These are phyloP conservation scores for Crithidia expoeki DNA, from an alignment of 208 protist species.

Conservation along the genomic window DNA sequence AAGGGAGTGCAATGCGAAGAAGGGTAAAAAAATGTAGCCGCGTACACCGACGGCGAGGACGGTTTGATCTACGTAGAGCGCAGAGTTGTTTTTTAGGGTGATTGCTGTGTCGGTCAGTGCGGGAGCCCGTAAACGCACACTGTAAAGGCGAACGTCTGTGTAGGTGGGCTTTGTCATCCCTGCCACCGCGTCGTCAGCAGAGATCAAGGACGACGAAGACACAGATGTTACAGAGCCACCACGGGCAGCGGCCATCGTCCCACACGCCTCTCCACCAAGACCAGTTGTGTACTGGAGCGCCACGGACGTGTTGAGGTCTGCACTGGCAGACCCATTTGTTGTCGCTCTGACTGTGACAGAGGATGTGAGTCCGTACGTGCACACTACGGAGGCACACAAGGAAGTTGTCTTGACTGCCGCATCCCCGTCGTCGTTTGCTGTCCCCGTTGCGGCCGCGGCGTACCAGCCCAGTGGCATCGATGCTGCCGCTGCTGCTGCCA, in stretches of 20 bases:
- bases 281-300: slow-evolving; percentile 26
- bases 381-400: slow-evolving; percentile 4
- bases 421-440: neutral
- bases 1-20: slow-evolving; percentile 19
- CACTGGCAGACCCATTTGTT: no score
- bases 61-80: slow-evolving; percentile 26
- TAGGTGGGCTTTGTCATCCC: slow-evolving; percentile 17
- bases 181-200: neutral
- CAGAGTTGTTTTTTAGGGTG: slow-evolving; percentile 18
- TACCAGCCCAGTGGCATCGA: slow-evolving; percentile 27
- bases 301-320: slow-evolving; percentile 4
- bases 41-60: slow-evolving; percentile 24
- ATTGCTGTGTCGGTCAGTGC: slow-evolving; percentile 1
- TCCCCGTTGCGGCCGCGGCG: neutral
- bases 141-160: slow-evolving; percentile 11
- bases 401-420: neutral
- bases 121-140: slow-evolving; percentile 8
- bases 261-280: slow-evolving; percentile 23
- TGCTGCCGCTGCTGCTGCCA: neutral
- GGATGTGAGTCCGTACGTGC: slow-evolving; percentile 24
- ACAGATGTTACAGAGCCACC: neutral
- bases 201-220: neutral
- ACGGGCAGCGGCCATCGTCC: slow-evolving; percentile 14
- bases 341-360: neutral
- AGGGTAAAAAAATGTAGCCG: slow-evolving; percentile 21